Evolutionary conservation across 2,329 filamentous ascomycete species (phyloP).

Genomic region (Sphaerulina populicola): DNA sequence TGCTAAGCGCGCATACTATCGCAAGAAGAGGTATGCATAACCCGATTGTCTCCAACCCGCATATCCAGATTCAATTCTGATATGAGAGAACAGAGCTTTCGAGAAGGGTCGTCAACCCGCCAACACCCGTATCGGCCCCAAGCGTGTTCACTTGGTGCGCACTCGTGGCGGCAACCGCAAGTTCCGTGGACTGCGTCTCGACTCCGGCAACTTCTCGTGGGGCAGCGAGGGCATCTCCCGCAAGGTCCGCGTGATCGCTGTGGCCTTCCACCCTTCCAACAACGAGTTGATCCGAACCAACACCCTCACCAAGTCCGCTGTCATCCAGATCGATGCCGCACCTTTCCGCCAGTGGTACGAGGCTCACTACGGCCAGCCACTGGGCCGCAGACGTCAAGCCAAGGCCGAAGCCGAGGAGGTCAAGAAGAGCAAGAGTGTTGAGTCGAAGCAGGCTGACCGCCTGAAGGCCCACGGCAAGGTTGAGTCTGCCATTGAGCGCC

Average conservation of each 20-base stretch:
- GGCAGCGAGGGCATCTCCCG: constrained; percentile 94
- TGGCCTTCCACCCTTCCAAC: constrained; percentile 99
- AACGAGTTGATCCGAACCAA: constrained; percentile 99
- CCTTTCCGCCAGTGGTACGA: constrained; percentile 99
- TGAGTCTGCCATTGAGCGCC: constrained; percentile 84
- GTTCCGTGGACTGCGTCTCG: constrained; percentile 97
- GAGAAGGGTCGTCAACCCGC: constrained; percentile 98
- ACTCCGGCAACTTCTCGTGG: constrained; percentile 99
- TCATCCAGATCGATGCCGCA: constrained; percentile 96
- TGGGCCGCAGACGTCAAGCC: constrained; percentile 85
- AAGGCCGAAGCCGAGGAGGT: constrained; percentile 54
- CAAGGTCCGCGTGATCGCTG: constrained; percentile 98
- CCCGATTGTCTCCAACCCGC: constrained; percentile 50
- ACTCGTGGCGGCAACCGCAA: constrained; percentile 98
- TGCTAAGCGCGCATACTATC: constrained; percentile 65
- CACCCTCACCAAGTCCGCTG: constrained; percentile 97
- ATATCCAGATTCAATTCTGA: constrained; percentile 50
- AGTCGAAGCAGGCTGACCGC: constrained; percentile 93
- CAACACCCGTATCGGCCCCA: constrained; percentile 97
- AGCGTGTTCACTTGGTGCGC: constrained; percentile 94
- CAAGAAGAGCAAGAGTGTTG: constrained; percentile 92
- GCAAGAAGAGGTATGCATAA: constrained; percentile 54
- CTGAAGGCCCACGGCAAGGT: constrained; percentile 82
- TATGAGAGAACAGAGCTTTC: constrained; percentile 82
- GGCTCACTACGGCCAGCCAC: constrained; percentile 89